These are phyloP conservation scores for Thermoascus crustaceus DNA, from an alignment of 2,329 filamentous ascomycete species.

Conservation along the genomic window DNA sequence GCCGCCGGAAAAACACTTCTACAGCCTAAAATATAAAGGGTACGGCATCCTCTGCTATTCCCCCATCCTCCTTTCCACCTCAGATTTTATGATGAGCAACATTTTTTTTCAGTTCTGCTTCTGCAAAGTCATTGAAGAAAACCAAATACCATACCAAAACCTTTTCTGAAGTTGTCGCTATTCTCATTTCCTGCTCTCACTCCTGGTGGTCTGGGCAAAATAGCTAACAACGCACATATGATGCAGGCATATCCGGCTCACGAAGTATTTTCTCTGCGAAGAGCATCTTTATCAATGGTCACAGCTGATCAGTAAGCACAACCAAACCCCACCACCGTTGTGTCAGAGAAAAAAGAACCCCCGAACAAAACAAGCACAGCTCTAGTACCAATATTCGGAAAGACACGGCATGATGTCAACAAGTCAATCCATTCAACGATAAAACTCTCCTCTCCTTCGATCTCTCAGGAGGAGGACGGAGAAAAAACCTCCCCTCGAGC, in stretches of 20 bases:
- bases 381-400: no score
- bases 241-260: slow-evolving; percentile 18
- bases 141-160: slow-evolving; percentile 50
- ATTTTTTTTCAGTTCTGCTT: slow-evolving; percentile 55
- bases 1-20: neutral
- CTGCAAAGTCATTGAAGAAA: slow-evolving; percentile 52
- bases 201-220: slow-evolving; percentile 6
- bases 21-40: slow-evolving; percentile 10
- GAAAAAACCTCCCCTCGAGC: slow-evolving; percentile 32
- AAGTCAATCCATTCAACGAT: slow-evolving; percentile 58
- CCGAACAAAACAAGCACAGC: no score
- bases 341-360: no score
- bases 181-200: slow-evolving; percentile 1
- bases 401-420: slow-evolving; percentile 54
- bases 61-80: slow-evolving; percentile 2
- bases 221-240: slow-evolving; percentile 4
- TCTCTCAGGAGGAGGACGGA: no score
- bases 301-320: no score
- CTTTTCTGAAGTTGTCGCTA: slow-evolving; percentile 36
- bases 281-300: no score
- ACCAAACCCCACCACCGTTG: no score
- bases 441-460: no score
- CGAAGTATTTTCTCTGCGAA: no score
- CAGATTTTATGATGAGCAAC: slow-evolving; percentile 40
- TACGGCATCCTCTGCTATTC: slow-evolving; percentile 3